Percentiles rank a stretch among this genome's conserved stretches.
These are phyloP conservation scores for Limnanthes douglasii DNA, from an alignment of 345 rosid species.

Conservation along the genomic window DNA sequence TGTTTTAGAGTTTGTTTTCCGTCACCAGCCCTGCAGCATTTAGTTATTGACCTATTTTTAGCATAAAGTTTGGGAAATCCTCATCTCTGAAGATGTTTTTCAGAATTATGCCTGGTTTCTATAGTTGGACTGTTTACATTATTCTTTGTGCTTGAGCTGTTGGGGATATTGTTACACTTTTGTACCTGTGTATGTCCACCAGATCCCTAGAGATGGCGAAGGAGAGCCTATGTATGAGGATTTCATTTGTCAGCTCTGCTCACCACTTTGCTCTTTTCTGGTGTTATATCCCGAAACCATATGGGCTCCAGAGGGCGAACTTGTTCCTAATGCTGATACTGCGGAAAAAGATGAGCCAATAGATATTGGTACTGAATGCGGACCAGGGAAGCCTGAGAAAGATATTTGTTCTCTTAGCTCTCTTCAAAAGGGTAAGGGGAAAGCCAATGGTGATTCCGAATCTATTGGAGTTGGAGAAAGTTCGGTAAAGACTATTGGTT, in stretches of 20 bases:
- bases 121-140: no score
- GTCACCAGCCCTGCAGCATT: no score
- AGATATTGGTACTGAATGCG: slow-evolving; percentile 19
- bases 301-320: slow-evolving; percentile 27
- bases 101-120: no score
- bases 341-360: slow-evolving; percentile 39
- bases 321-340: slow-evolving; percentile 11
- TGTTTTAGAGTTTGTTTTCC: no score
- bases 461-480: slow-evolving; percentile 23
- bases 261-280: slow-evolving; percentile 54
- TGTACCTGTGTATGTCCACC: slow-evolving; percentile 4
- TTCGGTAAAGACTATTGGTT: slow-evolving; percentile 19
- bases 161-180: not conserved
- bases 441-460: slow-evolving; percentile 8
- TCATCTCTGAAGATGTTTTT: no score
- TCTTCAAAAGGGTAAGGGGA: slow-evolving; percentile 6
- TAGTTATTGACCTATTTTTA: no score
- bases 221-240: slow-evolving; percentile 84
- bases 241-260: slow-evolving; percentile 71
- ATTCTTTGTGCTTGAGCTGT: no score
- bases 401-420: slow-evolving; percentile 8
- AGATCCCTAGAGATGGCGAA: slow-evolving; percentile 87
- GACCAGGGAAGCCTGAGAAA: slow-evolving; percentile 24
- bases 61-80: no score
- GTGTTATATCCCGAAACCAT: slow-evolving; percentile 42